Evolutionary conservation across 2,329 filamentous ascomycete species (phyloP), one percentile per base, ranked within the genome.

Genomic region (Cladosporium sphaerospermum): DNA sequence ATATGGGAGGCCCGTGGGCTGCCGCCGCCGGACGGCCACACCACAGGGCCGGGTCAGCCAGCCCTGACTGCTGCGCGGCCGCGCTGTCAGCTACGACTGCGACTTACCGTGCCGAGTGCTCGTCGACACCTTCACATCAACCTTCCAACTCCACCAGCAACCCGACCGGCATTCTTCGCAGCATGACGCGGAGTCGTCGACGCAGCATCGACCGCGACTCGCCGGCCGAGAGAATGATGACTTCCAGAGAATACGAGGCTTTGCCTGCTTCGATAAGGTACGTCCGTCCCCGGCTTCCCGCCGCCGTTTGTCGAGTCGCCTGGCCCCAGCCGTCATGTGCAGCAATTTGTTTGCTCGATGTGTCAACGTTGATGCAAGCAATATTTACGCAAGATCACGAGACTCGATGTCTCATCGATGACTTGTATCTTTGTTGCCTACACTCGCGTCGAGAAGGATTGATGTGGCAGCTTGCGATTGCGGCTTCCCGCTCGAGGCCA

Each of bases 211-310:
- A 33, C 14, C 18, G 42, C 14, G 37, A 14, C 39, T 32, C 31
- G 14, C n/a, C 48, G 9, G 49, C 32, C 33, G 42, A 45, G 18
- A 52, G 34, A 40, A 52, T 45, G 43, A 47, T 54, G 45, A 44
- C 64, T 36, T 58, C 69, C 58, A 67, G 69, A 53, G 70, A 74
- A 53, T 75, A 69, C 61, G 67, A 70, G 46, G 62, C 67, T 34
- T 64, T 76, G 56, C 73, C 73, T 16, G 49, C 63, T 58, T 70
- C 71, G 53, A 66, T 76, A 47, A 69, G 72, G 73, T 75, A 67
- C 63, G 71, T 71, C 47, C 32, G 28, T 23, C 40, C 18, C 40
- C 19, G 9, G 19, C 14, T 43, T 14, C 18, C 9, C 19, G 5
- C 19, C 9, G 11, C 42, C 19, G 32, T 28, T 28, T 28, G 23